phyloP scores from a whole-genome alignment of 305 asterid species.

The Fraxinus sp. region DNA sequence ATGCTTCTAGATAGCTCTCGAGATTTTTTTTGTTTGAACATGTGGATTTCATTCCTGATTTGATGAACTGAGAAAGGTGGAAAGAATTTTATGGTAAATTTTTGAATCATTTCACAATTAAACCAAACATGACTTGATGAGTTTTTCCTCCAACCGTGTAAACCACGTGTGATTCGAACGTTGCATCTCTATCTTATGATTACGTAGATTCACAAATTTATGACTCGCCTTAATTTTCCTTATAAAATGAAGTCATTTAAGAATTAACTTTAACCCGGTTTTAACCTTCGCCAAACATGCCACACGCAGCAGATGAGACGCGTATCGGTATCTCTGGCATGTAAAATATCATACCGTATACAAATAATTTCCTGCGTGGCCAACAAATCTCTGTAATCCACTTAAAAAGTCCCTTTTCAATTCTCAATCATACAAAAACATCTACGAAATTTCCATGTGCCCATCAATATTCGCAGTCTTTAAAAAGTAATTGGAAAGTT shows the following conservation, averaged over 20 bases:
- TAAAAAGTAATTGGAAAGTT: slow-evolving; percentile 17
- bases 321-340: background rate
- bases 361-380: background rate
- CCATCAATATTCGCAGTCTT: background rate
- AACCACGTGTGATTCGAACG: background rate
- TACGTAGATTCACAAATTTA: background rate
- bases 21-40: no score
- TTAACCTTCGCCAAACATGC: background rate
- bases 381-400: background rate
- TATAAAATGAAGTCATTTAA: background rate
- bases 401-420: background rate
- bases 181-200: background rate
- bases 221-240: background rate
- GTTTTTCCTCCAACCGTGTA: background rate
- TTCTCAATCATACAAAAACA: background rate
- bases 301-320: background rate
- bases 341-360: background rate
- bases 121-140: no score
- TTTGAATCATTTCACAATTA: no score
- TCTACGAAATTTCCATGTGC: slow-evolving; percentile 25
- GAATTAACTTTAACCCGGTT: background rate
- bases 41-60: no score
- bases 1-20: no score
- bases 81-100: no score
- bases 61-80: no score